Conservation (phyloP, 352 stramenopile species). For the Globisporangium mamillatum region DNA sequence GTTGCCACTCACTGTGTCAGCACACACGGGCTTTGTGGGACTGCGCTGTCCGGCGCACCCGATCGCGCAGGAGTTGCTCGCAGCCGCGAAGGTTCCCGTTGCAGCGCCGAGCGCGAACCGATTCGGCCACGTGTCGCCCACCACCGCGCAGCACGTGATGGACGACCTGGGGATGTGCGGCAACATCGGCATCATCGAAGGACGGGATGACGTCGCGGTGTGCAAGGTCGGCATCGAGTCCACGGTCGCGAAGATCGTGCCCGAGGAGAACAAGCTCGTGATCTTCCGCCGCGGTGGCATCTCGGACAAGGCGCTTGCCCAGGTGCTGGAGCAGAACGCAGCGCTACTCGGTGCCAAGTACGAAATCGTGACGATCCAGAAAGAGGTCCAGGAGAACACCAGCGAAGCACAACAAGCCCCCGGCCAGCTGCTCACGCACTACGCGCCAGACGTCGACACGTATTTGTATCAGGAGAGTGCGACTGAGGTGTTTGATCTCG, state of each 20-base stretch:
- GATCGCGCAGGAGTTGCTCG: constrained; percentile 90
- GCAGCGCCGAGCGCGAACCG: constrained; percentile 98
- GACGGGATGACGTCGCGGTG: constrained; percentile 34
- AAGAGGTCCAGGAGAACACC: constrained; percentile 57
- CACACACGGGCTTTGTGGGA: constrained; percentile 96
- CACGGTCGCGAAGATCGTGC: constrained; percentile 91
- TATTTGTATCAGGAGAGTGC: constrained; percentile 70
- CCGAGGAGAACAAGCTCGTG: constrained; percentile 71
- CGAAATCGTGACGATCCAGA: constrained; percentile 67
- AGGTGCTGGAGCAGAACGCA: constrained; percentile 51
- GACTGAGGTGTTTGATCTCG: constrained; percentile 31
- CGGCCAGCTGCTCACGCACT: constrained; percentile 97
- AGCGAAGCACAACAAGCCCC: constrained; percentile 87
- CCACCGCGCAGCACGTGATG: constrained; percentile 94
- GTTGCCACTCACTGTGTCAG: constrained; percentile 85
- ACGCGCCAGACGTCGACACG: constrained; percentile 94
- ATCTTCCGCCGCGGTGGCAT: constrained; percentile 88
- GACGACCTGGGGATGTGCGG: constrained; percentile 92
- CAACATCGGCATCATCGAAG: constrained; percentile 87
- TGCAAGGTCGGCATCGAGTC: constrained; percentile 94
- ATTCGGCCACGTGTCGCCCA: constrained; percentile 98
- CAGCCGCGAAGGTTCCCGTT: constrained; percentile 90
- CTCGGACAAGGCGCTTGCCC: constrained; percentile 61
- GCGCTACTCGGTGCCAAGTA: constrained; percentile 41
- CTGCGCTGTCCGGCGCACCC: constrained; percentile 94